These are phyloP conservation scores for Malania oleifera DNA, from an alignment of 164 flowering plant species.

Conservation along the genomic window DNA sequence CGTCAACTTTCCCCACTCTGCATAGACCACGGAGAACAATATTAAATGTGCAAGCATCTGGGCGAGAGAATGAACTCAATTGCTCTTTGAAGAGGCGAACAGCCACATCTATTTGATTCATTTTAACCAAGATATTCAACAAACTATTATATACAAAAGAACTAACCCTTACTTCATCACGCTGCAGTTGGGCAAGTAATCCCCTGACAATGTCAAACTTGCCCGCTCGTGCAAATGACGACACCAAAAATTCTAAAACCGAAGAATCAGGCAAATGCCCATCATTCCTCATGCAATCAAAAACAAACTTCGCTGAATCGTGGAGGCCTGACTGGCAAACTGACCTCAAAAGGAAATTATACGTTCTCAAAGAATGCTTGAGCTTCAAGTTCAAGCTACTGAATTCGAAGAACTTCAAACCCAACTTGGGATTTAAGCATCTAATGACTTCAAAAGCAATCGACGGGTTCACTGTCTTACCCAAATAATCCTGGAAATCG, in stretches of 20 bases:
- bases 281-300: constrained; percentile 52
- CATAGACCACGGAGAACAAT: constrained; percentile 68
- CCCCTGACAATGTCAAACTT: constrained; percentile 31
- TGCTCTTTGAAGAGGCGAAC: constrained; percentile 45
- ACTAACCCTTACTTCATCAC: constrained; percentile 17
- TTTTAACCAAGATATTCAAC: constrained; percentile 45
- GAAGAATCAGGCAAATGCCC: constrained; percentile 42
- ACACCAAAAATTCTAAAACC: constrained; percentile 34
- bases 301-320: constrained; percentile 41
- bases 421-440: constrained; percentile 37
- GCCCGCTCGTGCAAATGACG: constrained; percentile 34
- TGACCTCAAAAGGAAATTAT: constrained; percentile 43
- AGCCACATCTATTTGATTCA: constrained; percentile 52
- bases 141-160: constrained; percentile 40
- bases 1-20: constrained; percentile 35
- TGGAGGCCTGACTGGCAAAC: constrained; percentile 44
- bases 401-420: constrained; percentile 46
- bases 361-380: constrained; percentile 37
- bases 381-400: constrained; percentile 35
- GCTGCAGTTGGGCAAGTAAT: constrained; percentile 35
- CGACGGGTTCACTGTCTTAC: constrained; percentile 35
- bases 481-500: constrained; percentile 27
- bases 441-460: constrained; percentile 44
- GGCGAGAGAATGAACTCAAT: constrained; percentile 23
- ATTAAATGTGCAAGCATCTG: constrained; percentile 67